phyloP scores from a whole-genome alignment of 257 asterid species.

The Echium plantagineum region DNA sequence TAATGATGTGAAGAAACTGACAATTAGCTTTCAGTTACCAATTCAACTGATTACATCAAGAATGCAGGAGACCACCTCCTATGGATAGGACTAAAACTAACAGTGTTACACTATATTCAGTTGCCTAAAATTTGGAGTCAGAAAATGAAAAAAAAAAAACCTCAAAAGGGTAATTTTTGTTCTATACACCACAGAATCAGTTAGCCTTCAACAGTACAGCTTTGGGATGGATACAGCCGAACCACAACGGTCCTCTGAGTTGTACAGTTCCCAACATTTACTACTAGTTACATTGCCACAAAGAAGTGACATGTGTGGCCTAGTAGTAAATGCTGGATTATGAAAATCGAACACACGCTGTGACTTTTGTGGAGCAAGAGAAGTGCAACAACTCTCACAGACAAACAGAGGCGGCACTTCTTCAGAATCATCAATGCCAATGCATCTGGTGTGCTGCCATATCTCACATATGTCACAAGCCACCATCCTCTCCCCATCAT shows the following conservation, averaged over 20 bases:
- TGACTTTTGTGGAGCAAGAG: constrained; percentile 43
- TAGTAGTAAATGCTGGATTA: constrained; percentile 9
- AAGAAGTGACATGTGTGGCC: constrained; percentile 7
- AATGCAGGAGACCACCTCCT: background rate
- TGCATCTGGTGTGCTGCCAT: constrained; percentile 87
- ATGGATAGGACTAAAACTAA: too few relatives aligned
- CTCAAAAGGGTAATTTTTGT: background rate
- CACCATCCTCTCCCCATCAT: constrained; percentile 93
- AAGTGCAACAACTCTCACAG: constrained; percentile 50
- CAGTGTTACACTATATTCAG: background rate
- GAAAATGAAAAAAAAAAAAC: background rate
- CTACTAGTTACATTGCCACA: background rate
- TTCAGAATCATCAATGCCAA: constrained; percentile 62
- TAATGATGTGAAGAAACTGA: too few relatives aligned
- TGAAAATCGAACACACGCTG: constrained; percentile 11
- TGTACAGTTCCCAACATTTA: background rate
- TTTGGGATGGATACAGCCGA: background rate
- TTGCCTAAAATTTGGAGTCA: background rate
- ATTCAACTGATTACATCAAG: background rate
- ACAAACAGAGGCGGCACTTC: constrained; percentile 63
- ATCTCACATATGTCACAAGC: constrained; percentile 77
- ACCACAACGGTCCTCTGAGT: background rate
- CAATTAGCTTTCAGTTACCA: too few relatives aligned
- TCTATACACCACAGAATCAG: background rate
- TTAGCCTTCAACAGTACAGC: background rate